Conservation (phyloP, 139 green algal genomes). For the Tetraselmis chui region DNA sequence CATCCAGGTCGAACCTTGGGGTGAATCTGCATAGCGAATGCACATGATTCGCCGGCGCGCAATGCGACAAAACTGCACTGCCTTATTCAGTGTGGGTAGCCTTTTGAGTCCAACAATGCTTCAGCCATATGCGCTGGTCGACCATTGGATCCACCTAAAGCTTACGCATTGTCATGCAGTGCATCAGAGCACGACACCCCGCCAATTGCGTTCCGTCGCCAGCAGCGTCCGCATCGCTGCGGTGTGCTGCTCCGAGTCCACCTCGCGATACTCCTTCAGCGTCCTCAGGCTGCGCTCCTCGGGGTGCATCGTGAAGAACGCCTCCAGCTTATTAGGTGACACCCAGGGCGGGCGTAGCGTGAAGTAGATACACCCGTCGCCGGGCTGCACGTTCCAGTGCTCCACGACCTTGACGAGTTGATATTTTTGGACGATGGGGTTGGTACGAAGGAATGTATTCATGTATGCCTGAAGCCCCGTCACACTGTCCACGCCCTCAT, state of each 20-base stretch:
- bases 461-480: constrained; percentile 46
- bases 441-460: constrained; percentile 48
- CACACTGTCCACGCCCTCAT: constrained; percentile 22
- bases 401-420: constrained; percentile 35
- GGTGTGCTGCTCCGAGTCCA: neutral
- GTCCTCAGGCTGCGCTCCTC: constrained; percentile 19
- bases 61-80: too few species aligned
- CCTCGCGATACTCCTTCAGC: neutral
- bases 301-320: constrained; percentile 35
- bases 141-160: too few species aligned
- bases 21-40: too few species aligned
- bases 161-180: too few species aligned
- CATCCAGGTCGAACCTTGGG: too few species aligned
- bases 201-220: neutral
- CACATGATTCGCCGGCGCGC: too few species aligned
- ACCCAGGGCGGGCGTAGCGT: constrained; percentile 42
- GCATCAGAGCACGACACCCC: neutral
- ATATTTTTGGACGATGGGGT: constrained; percentile 31
- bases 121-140: too few species aligned
- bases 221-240: neutral
- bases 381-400: constrained; percentile 34
- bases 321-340: constrained; percentile 12
- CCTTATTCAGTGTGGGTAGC: too few species aligned
- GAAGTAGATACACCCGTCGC: constrained; percentile 36
- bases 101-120: too few species aligned